Conservation (phyloP, 2,329 filamentous ascomycete species). For the Aspergillus ochraceus region DNA sequence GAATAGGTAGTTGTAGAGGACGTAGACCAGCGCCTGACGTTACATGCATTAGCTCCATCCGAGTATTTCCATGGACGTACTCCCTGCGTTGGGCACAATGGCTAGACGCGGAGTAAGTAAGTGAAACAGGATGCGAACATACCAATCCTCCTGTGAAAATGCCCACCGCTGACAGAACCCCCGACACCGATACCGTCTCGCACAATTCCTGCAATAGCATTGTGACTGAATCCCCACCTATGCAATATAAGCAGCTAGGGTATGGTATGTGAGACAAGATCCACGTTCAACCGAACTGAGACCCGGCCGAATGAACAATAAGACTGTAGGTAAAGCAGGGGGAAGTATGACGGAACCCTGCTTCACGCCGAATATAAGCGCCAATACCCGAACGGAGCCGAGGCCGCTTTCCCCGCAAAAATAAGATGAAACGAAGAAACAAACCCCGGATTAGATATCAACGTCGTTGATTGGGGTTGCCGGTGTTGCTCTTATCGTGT, state of each 20-base stretch:
- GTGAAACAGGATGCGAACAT: neutral
- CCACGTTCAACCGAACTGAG: neutral
- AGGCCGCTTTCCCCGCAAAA: neutral
- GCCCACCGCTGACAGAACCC: neutral
- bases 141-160: neutral
- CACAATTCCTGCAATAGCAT: neutral
- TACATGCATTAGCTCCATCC: neutral
- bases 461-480: neutral
- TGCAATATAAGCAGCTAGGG: neutral
- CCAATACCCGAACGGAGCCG: neutral
- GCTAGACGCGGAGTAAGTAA: neutral
- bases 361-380: neutral
- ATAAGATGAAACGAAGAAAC: neutral
- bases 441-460: neutral
- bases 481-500: no score
- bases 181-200: neutral
- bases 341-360: neutral
- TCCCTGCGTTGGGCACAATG: neutral
- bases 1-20: constrained; percentile 36
- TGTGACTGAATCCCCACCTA: neutral
- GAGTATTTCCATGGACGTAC: no score
- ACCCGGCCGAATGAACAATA: neutral
- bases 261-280: neutral
- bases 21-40: constrained; percentile 15
- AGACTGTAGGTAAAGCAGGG: no score